Percentiles rank a stretch among this genome's conserved stretches.
Conservation (phyloP, 768 basidiomycete species). For the Steccherinum ochraceum region DNA sequence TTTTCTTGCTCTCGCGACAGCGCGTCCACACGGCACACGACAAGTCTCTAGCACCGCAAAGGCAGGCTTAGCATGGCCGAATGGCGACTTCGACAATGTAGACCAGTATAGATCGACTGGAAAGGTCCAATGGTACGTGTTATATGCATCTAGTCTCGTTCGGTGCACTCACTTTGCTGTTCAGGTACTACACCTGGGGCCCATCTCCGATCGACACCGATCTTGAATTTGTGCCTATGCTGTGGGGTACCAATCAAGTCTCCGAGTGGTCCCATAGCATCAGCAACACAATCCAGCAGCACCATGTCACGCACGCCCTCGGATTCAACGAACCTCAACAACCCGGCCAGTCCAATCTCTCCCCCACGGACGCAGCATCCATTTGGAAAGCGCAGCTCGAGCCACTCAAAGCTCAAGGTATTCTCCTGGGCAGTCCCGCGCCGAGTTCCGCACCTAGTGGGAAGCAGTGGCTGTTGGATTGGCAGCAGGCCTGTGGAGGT, state of each 20-base stretch:
- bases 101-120: slow-evolving; percentile 36
- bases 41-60: slow-evolving; percentile 30
- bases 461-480: slow-evolving; percentile 49
- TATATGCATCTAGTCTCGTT: background rate
- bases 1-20: too few species aligned
- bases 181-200: slow-evolving; percentile 51
- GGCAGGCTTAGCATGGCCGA: slow-evolving; percentile 45
- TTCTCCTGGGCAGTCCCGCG: slow-evolving; percentile 49
- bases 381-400: slow-evolving; percentile 49
- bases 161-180: background rate
- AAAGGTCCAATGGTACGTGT: slow-evolving; percentile 43
- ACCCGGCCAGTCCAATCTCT: slow-evolving; percentile 42
- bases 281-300: slow-evolving; percentile 30
- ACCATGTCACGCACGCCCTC: slow-evolving; percentile 35
- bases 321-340: slow-evolving; percentile 52
- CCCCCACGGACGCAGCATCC: slow-evolving; percentile 39
- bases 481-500: slow-evolving; percentile 35
- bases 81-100: slow-evolving; percentile 35
- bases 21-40: background rate
- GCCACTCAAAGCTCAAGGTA: slow-evolving; percentile 38
- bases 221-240: slow-evolving; percentile 52
- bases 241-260: slow-evolving; percentile 40
- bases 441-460: slow-evolving; percentile 46
- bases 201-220: slow-evolving; percentile 26
- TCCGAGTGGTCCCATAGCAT: slow-evolving; percentile 35